Evolutionary conservation across 2,329 filamentous ascomycete genomes (phyloP).

Genomic region (Penicillium freii): DNA sequence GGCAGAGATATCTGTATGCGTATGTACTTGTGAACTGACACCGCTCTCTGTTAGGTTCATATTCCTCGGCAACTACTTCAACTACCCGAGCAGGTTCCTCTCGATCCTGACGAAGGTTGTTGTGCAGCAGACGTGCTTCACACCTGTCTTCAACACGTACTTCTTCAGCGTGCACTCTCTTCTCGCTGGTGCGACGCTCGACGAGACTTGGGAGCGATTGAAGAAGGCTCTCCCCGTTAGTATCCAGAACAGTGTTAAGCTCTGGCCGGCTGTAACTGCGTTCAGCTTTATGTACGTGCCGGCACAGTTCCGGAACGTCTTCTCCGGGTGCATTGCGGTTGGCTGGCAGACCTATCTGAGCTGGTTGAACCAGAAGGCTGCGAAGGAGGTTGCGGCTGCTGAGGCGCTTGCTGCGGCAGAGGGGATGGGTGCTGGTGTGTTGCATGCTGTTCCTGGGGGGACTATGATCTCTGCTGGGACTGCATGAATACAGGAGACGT

Average conservation of each 20-base stretch:
- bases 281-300: slow-evolving; percentile 83
- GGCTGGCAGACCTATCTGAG: slow-evolving; percentile 92
- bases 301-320: slow-evolving; percentile 75
- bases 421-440: slow-evolving; percentile 3
- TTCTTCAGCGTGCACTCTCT: slow-evolving; percentile 80
- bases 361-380: slow-evolving; percentile 72
- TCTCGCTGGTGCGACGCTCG: slow-evolving; percentile 64
- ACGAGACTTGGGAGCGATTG: slow-evolving; percentile 68
- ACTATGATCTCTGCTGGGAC: slow-evolving; percentile 19
- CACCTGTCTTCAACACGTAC: slow-evolving; percentile 77
- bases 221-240: slow-evolving; percentile 72
- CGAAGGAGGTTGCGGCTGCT: slow-evolving; percentile 52
- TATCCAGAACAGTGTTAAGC: slow-evolving; percentile 74
- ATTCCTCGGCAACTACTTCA: slow-evolving; percentile 78
- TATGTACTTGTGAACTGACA: background rate
- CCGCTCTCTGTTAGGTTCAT: slow-evolving; percentile 59
- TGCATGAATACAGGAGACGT: slow-evolving; percentile 7
- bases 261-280: slow-evolving; percentile 85
- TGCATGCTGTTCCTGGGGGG: slow-evolving; percentile 13
- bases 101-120: slow-evolving; percentile 74
- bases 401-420: slow-evolving; percentile 24
- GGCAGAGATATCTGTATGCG: background rate
- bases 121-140: slow-evolving; percentile 77
- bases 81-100: slow-evolving; percentile 69
- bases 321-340: slow-evolving; percentile 75